These are phyloP conservation scores for Lagenaria siceraria DNA, from an alignment of 306 rosid species.

Conservation along the genomic window DNA sequence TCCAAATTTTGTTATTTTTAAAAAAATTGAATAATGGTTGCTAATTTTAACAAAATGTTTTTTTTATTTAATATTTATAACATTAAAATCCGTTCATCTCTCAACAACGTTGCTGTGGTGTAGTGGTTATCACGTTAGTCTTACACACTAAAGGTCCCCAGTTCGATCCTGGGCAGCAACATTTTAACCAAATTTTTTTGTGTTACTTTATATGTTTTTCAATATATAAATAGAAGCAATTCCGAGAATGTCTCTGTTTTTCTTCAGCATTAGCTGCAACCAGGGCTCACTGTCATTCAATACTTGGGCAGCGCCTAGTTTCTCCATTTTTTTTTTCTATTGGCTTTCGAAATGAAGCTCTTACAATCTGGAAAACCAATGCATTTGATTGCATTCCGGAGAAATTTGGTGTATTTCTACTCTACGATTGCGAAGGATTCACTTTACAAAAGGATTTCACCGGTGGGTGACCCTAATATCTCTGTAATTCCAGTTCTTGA, in stretches of 20 bases:
- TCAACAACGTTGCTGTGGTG: constrained; percentile 63
- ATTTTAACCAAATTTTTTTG: too few species aligned
- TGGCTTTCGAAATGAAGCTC: background rate
- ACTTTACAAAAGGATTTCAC: constrained; percentile 3
- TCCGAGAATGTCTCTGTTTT: too few species aligned
- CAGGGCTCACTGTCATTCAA: too few species aligned
- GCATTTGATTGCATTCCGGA: background rate
- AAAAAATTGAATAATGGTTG: too few species aligned
- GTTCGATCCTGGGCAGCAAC: constrained; percentile 92
- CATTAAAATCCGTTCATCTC: too few species aligned
- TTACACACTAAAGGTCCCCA: constrained; percentile 94
- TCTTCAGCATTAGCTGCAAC: too few species aligned
- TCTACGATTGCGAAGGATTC: background rate
- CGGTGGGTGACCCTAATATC: constrained; percentile 5
- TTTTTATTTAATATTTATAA: too few species aligned
- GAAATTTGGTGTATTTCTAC: background rate
- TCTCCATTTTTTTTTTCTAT: background rate
- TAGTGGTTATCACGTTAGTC: constrained; percentile 95
- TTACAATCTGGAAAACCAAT: background rate
- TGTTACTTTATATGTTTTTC: too few species aligned
- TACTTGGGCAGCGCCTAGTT: background rate
- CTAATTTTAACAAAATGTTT: too few species aligned
- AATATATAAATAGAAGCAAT: too few species aligned
- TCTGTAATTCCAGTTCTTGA: background rate
- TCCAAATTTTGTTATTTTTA: too few species aligned